phyloP scores from a whole-genome alignment of 371 early-diverging fungal genomes.

The Lichtheimia ornata region DNA sequence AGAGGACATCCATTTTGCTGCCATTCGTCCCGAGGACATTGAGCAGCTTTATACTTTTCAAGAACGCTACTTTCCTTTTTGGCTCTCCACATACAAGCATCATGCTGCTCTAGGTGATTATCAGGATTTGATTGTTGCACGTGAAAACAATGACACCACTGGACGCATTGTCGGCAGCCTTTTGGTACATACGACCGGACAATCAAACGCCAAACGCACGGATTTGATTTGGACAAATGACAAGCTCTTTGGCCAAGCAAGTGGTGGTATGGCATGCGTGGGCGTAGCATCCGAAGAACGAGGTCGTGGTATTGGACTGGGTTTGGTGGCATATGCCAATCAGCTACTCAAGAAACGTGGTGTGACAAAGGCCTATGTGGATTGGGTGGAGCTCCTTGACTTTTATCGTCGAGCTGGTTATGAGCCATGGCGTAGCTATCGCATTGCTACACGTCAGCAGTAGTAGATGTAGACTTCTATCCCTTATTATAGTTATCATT shows the following conservation, averaged over 20 bases:
- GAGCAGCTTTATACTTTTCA: slow-evolving; percentile 40
- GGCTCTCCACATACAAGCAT: slow-evolving; percentile 46
- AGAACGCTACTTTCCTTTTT: slow-evolving; percentile 35
- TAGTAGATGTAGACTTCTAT: too few relatives aligned
- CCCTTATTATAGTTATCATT: too few relatives aligned
- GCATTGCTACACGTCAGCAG: slow-evolving; percentile 13
- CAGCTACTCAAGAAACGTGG: slow-evolving; percentile 34
- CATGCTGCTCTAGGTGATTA: slow-evolving; percentile 46
- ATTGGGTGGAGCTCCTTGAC: slow-evolving; percentile 52
- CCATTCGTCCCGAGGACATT: slow-evolving; percentile 21
- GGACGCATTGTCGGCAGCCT: slow-evolving; percentile 37
- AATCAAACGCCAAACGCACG: slow-evolving; percentile 29
- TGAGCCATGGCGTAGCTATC: slow-evolving; percentile 46
- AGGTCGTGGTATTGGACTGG: slow-evolving; percentile 46
- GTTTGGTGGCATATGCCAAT: slow-evolving; percentile 45
- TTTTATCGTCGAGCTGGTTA: slow-evolving; percentile 45
- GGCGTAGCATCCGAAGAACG: slow-evolving; percentile 42
- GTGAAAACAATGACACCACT: slow-evolving; percentile 24
- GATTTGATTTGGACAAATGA: slow-evolving; percentile 44
- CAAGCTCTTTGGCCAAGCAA: slow-evolving; percentile 25
- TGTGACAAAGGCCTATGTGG: slow-evolving; percentile 40
- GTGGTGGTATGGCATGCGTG: slow-evolving; percentile 54
- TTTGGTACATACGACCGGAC: slow-evolving; percentile 25
- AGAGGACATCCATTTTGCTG: slow-evolving; percentile 39
- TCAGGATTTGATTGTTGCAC: slow-evolving; percentile 44